Evolutionary conservation across 2,329 filamentous ascomycete genomes (phyloP).

Genomic region (Monilinia laxa): DNA sequence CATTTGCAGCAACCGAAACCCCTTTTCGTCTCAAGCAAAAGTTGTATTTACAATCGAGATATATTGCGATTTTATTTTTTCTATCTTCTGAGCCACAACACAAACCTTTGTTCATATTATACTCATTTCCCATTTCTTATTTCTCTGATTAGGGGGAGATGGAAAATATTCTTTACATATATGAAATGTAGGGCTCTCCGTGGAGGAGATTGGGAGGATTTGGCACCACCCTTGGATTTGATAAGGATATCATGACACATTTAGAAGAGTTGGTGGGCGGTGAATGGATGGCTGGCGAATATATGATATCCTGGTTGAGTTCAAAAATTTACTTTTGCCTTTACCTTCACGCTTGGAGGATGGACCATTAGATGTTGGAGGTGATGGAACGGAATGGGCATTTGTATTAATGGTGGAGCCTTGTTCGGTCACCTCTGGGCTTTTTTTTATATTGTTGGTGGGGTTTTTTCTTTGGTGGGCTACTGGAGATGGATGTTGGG

Average conservation of each 20-base stretch:
- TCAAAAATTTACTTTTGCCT: conserved; percentile 13
- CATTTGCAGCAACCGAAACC: conserved; percentile 14
- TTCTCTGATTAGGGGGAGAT: conserved; percentile 13
- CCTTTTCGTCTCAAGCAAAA: neutral
- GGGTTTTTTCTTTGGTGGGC: neutral
- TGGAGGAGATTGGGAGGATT: conserved; percentile 15
- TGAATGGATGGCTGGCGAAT: conserved; percentile 21
- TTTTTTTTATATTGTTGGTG: neutral
- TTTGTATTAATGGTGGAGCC: conserved; percentile 22
- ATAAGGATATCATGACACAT: conserved; percentile 20
- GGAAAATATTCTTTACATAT: conserved; percentile 17
- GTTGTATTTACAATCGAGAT: conserved; percentile 3
- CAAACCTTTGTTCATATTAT: conserved; percentile 5
- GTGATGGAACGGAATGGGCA: conserved; percentile 5
- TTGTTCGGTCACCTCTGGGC: neutral
- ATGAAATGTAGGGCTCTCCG: conserved; percentile 20
- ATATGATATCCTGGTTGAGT: conserved; percentile 22
- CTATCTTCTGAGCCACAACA: conserved; percentile 9
- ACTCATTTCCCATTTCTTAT: conserved; percentile 7
- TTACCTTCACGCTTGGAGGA: conserved; percentile 5
- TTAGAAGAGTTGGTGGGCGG: conserved; percentile 19
- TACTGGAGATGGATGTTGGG: neutral
- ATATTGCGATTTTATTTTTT: conserved; percentile 5
- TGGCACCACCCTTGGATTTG: conserved; percentile 9
- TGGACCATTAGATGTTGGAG: conserved; percentile 13